phyloP scores from a whole-genome alignment of 495 filamentous ascomycete species.

The Collariella sp. region DNA sequence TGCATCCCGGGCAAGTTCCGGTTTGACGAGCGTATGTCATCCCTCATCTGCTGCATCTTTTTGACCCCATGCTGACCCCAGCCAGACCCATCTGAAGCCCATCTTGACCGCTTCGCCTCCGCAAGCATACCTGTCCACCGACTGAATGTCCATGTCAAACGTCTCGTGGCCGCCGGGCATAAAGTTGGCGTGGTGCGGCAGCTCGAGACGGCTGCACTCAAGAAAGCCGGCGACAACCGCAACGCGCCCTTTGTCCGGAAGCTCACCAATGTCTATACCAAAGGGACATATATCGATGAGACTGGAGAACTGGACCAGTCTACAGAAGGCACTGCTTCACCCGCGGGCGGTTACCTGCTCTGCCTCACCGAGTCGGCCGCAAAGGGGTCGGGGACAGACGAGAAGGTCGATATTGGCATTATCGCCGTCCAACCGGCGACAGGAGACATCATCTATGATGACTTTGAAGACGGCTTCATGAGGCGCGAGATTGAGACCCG shows the following conservation, averaged over 20 bases:
- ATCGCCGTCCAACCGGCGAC: constrained; percentile 93
- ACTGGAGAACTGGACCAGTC: constrained; percentile 63
- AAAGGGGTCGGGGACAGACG: constrained; percentile 81
- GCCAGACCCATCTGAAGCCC: constrained; percentile 78
- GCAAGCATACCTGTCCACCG: constrained; percentile 92
- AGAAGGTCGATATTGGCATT: constrained; percentile 87
- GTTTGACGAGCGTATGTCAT: constrained; percentile 72
- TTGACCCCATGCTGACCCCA: constrained; percentile 3
- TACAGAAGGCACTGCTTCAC: constrained; percentile 46
- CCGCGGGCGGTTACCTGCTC: constrained; percentile 80
- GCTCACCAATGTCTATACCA: constrained; percentile 94
- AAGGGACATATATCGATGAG: constrained; percentile 97
- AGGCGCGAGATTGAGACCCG: constrained; percentile 91
- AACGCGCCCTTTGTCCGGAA: constrained; percentile 89
- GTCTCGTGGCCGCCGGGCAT: constrained; percentile 82
- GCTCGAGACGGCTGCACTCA: constrained; percentile 95
- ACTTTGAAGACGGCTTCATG: constrained; percentile 98
- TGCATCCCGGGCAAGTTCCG: constrained; percentile 94
- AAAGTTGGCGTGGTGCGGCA: constrained; percentile 96
- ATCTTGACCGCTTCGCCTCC: constrained; percentile 86
- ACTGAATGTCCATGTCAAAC: constrained; percentile 89
- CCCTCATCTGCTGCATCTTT: background rate
- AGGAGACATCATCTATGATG: constrained; percentile 92
- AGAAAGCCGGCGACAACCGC: constrained; percentile 90
- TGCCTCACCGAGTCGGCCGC: constrained; percentile 85